Base-by-base conservation (phyloP, 73 alveolate species). In the Paramecium sexaurelia region DNA sequence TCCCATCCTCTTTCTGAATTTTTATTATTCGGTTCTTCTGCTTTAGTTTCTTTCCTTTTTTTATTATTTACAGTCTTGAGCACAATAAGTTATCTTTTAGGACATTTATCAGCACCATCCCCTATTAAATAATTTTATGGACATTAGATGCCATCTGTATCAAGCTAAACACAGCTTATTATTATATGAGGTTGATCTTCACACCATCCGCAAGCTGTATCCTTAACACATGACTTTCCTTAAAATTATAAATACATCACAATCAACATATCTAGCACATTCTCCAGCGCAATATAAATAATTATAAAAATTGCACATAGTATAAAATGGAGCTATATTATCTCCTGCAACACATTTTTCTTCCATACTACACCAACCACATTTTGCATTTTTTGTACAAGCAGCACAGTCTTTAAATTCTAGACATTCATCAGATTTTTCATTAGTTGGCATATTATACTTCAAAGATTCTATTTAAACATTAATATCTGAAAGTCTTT, bases 321-420 rank as follows among this genome's bases (percentile, higher is more conserved):
- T 88, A 41, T 88, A 69, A 41, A 88, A 82, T 20, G 94, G 94
- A 26, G 87, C 94, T 39, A 88, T 69, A 69, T 88, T 88, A 88
- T 88, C 94, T 20, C 94, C 94, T 20, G 85, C 94, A 1, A 88
- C 90, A 88, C 94, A 88, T 41, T 51, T 88, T 47, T 88, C 66
- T 69, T 88, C 94, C 91, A 69, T 69, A 10, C 61, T 51, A 41
- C 94, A 88, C 94, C 94, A 88, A 15, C 94, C 94, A 41, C 94
- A 88, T 88, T 88, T 88, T 9, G 90, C 55, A 43, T 88, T 82
- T 88, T 88, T 88, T 11, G 94, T 39, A 43, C 94, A 88, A 9
- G 85, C 82, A 13, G 85, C 87, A 19, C 94, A 88, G 41, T 78
- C 73, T 24, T 56, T 78, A 20, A 78, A 39, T 41, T 78, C 90